Base-by-base conservation (phyloP, 768 basidiomycete species). In the Boletus subcaerulescens region DNA sequence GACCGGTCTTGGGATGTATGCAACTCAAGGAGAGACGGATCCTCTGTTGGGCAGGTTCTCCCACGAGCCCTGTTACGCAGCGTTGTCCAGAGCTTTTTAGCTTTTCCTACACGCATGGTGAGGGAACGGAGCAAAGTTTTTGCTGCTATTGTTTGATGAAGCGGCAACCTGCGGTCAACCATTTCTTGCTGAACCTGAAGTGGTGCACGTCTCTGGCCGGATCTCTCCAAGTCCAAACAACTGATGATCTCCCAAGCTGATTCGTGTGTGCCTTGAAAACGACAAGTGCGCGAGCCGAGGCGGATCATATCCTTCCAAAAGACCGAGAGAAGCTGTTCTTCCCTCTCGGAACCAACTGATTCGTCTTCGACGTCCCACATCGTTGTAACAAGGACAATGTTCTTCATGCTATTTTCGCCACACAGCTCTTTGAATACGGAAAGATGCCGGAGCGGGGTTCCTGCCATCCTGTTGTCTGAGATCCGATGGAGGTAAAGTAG, bases 121-220 rank as follows among this genome's bases (percentile, higher is more conserved):
- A 63, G 50, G n/a, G 18, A 55, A 24, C 39, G 32, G 15, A 57
- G 36, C 11, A 63, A 50, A 2, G 62, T 64, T 42, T 48, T 64
- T 20, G 46, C 59, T n/a, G 62, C 62, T 10, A 53, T 14, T 5
- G 62, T 63, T 15, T 63, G 45, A 5, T 52, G 52, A 26, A 64
- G 13, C 11, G 2, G 36, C 5, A 60, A 36, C 6, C 17, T 18
- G 20, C 31, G 54, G 12, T 64, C 55, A 4, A 63, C 61, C 61
- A 63, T 63, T 44, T 63, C 61, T 17, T 3, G 14, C 15, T 63
- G 61, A 20, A 63, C 60, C 38, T 49, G 52, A n/a, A 63, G 44
- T 8, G 61, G 57, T 5, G 20, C 1, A 9, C 47, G 45, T 12
- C 9, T 24, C 20, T 40, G 49, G 8, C 26, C 9, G 26, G 26